Base-by-base conservation (phyloP, 768 basidiomycete genomes). In the Asterophora parasitica region DNA sequence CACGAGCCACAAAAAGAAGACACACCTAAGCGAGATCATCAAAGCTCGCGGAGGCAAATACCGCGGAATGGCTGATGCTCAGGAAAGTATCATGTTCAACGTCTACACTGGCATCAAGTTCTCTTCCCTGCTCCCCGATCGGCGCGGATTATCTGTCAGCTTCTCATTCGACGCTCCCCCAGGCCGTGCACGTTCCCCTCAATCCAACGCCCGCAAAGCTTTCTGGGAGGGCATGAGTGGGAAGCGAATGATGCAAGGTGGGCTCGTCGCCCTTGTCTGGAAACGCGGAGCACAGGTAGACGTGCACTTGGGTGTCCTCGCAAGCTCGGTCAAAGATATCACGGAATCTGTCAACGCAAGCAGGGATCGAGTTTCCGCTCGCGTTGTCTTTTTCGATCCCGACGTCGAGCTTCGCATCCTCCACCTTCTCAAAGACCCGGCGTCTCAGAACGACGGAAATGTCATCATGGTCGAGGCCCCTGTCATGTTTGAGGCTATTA, bases 201-300 rank as follows among this genome's bases (percentile, higher is more conserved):
- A 68, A 34, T 27, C 65, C 3, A 58, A 58, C 17, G 65, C 59
- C 12, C 76, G 85, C 7, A 65, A 56, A 1, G 63, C 66, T 4
- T 88, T 75, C 59, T 88, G 85, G 87, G 75, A 85, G 54, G 71
- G 73, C 5, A 71, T 74, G 61, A 69, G 75, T 19, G 72, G 79
- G 5, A 82, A 82, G 48, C 71, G 82, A 0, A 72, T 88, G 8
- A 69, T 76, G 42, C 71, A 74, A 49, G 84, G 87, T 1, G 77
- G 77, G 13, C 76, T 89, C 13, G 71, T 89, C 12, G 85, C 77
- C 5, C 72, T 87, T 5, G 61, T 85, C 11, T 79, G 78, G 72
- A 59, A 70, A 41, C 62, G 57, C 0, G 54, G 53, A 47, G 39
- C 42, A 1, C 50, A 57, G 2, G 57, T 69, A 5, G 60, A 70